Conservation (phyloP, 148 eudicot species). For the Diospyros lotus region DNA sequence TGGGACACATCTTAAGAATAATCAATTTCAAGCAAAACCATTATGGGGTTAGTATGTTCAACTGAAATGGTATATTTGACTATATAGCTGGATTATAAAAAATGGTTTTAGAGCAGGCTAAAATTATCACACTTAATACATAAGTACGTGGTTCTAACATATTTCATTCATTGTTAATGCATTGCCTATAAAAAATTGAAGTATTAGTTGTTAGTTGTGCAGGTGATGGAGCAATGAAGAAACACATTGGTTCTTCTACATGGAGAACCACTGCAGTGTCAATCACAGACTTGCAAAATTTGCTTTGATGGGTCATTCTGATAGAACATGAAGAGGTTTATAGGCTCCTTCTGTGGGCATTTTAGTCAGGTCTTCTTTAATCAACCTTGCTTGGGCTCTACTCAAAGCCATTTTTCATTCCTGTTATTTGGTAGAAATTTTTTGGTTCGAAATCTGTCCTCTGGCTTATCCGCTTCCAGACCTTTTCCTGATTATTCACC, state of each 20-base stretch:
- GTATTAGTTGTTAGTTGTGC: background rate
- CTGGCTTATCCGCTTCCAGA: constrained; percentile 39
- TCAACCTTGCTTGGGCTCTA: constrained; percentile 18
- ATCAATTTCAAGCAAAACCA: no score
- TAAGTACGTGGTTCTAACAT: no score
- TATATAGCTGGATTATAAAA: no score
- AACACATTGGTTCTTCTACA: constrained; percentile 20
- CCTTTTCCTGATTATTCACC: constrained; percentile 82
- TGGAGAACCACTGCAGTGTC: constrained; percentile 25
- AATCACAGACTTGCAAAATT: constrained; percentile 12
- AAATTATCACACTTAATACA: no score
- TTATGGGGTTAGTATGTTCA: no score
- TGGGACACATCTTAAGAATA: no score
- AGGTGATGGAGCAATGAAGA: constrained; percentile 32
- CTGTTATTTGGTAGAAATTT: constrained; percentile 8
- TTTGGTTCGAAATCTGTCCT: constrained; percentile 23
- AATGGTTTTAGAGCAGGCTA: no score
- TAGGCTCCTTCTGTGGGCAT: constrained; percentile 22
- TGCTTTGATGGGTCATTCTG: constrained; percentile 38
- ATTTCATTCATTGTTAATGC: no score
- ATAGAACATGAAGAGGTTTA: constrained; percentile 44
- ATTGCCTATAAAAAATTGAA: no score
- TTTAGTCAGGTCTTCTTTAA: constrained; percentile 22
- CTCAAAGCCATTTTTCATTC: constrained; percentile 11
- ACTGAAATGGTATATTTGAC: no score